Percentiles rank a stretch among this genome's conserved stretches.
phyloP scores from a whole-genome alignment of 2,329 filamentous ascomycete genomes.

The Fusarium foetens region DNA sequence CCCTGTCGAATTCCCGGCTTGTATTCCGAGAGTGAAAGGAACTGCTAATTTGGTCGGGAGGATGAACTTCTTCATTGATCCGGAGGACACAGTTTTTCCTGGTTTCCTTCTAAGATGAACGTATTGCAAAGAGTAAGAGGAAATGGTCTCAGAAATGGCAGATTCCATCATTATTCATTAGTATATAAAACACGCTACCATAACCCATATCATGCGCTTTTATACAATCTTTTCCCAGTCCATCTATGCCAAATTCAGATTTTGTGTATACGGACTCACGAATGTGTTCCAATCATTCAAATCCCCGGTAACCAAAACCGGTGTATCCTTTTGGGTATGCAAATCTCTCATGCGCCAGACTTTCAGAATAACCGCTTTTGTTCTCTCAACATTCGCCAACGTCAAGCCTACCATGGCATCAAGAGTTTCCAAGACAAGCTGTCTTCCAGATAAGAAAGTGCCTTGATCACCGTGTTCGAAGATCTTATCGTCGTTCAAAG shows the following conservation, averaged over 20 bases:
- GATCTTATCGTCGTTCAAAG: constrained; percentile 22
- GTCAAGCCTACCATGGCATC: constrained; percentile 54
- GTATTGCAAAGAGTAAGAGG: rapidly evolving
- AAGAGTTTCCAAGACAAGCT: constrained; percentile 33
- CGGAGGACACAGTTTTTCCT: constrained; percentile 9
- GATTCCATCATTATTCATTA: constrained; percentile 14
- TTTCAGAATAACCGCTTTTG: constrained; percentile 57
- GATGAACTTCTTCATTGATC: constrained; percentile 38
- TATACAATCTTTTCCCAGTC: background rate
- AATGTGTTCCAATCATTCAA: constrained; percentile 43
- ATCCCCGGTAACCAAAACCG: background rate
- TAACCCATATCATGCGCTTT: rapidly evolving
- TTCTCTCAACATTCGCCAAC: constrained; percentile 56
- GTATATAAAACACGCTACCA: background rate
- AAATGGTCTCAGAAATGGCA: background rate
- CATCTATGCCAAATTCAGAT: constrained; percentile 41
- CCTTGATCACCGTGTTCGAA: background rate
- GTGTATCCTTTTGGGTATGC: constrained; percentile 7
- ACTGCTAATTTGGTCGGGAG: constrained; percentile 18
- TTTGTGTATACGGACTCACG: constrained; percentile 44
- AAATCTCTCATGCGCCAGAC: constrained; percentile 58
- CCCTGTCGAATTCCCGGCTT: constrained; percentile 28
- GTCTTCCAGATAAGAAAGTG: constrained; percentile 15
- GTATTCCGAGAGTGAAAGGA: constrained; percentile 31
- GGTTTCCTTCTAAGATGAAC: constrained; percentile 19